Base-by-base conservation (phyloP, 1,139 yeast species). In the Yamadazyma membranifaciens region DNA sequence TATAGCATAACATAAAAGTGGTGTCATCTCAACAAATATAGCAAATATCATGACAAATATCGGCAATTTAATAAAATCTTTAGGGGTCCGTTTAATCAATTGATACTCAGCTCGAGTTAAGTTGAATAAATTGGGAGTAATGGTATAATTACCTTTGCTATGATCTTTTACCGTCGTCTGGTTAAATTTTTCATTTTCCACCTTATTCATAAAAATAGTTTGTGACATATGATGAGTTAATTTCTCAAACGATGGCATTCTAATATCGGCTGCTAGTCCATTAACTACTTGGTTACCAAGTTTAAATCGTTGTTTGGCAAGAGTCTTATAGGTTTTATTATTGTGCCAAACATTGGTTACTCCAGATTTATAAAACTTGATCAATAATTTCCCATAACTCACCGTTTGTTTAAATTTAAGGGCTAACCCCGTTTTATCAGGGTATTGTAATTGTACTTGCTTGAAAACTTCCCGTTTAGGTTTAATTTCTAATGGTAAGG, bases 21-120 rank as follows among this genome's bases (percentile, higher is more conserved):
- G 86, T 0, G 91, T 82, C 38, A 65, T 52, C 51, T 86, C 95
- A 52, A 80, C 78, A 49, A 81, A 80, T 1, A 83, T 54, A 15
- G 78, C 56, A 44, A 82, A 74, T 0, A 84, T 55, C 1, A 80
- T 43, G 0, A 77, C 85, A 63, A 86, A 86, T 11, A 72, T 20
- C 2, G 94, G 94, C 15, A 86, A 63, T 54, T 83, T 83, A 38
- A 52, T 47, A 44, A 78, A 65, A 55, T 86, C 91, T 1, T 56
- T 56, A 9, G 71, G 73, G 0, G 88, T 80, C 38, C 94, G 67
- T n/a, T 74, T 57, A 27, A 83, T 57, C 6, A 75, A 56, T 50
- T 80, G 83, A 48, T 67, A 78, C 41, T 84, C 77, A 2, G 62
- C 52, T 43, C 94, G 66, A 0, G 77, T 57, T n/a, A 85, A 40